A percentile compares a stretch with the other conserved stretches of the same genome.
Conservation (phyloP, 345 rosid genomes). For the Sapria himalayana region DNA sequence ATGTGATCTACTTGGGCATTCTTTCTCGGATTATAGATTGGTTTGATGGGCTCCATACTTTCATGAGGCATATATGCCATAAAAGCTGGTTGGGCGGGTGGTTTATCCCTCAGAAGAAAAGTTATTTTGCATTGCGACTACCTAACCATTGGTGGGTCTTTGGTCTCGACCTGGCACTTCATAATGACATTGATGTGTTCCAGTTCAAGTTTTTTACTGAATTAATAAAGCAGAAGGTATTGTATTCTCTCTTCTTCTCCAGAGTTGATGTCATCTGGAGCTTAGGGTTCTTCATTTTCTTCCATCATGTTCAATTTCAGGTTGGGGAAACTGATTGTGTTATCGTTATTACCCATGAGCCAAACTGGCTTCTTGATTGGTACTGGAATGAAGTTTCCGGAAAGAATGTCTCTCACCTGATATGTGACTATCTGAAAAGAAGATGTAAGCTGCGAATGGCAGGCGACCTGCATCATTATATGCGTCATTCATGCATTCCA, state of each 20-base stretch:
- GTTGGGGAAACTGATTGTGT: constrained; percentile 58
- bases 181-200: constrained; percentile 91
- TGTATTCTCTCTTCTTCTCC: constrained; percentile 5
- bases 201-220: constrained; percentile 96
- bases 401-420: constrained; percentile 61
- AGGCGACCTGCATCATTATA: constrained; percentile 95
- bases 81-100: constrained; percentile 99
- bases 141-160: constrained; percentile 95
- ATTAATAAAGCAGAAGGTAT: constrained; percentile 55
- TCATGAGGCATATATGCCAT: constrained; percentile 95
- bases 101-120: constrained; percentile 98
- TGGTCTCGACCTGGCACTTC: constrained; percentile 97
- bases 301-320: constrained; percentile 16
- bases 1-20: too few species aligned
- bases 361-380: constrained; percentile 97
- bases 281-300: neutral
- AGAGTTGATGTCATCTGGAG: neutral
- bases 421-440: constrained; percentile 61
- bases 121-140: constrained; percentile 91
- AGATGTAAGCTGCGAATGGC: constrained; percentile 90
- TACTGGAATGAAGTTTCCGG: constrained; percentile 66
- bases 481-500: constrained; percentile 77
- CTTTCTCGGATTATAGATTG: constrained; percentile 34
- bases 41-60: constrained; percentile 96
- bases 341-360: constrained; percentile 85